These are phyloP conservation scores for Daldinia caldariorum DNA, from an alignment of 495 filamentous ascomycete genomes.

Conservation along the genomic window DNA sequence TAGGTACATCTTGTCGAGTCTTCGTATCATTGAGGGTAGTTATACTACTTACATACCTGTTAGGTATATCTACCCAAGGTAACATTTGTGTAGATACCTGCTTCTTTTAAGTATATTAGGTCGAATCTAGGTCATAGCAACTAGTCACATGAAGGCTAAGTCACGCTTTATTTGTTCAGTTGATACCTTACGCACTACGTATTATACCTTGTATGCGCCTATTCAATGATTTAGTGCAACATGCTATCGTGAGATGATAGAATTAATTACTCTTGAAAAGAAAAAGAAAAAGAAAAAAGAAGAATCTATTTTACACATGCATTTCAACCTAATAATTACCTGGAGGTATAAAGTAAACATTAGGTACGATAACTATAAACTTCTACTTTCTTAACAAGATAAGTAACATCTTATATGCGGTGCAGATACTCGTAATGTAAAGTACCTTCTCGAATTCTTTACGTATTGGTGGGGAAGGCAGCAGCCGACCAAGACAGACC, in stretches of 20 bases:
- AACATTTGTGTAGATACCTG: background rate
- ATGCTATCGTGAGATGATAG: background rate
- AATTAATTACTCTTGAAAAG: no score
- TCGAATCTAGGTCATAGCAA: background rate
- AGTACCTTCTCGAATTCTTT: conserved; percentile 18
- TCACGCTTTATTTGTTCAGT: background rate
- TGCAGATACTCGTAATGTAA: background rate
- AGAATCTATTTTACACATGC: background rate
- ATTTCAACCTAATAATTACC: background rate
- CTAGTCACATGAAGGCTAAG: background rate
- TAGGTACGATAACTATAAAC: background rate
- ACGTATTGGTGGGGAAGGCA: conserved; percentile 20
- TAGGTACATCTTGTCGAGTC: no score
- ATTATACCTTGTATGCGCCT: background rate
- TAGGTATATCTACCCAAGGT: no score
- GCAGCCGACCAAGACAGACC: background rate
- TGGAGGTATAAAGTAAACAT: background rate
- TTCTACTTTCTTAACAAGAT: background rate
- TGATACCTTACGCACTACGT: background rate
- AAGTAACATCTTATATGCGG: background rate
- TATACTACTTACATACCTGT: no score
- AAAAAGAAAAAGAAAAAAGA: no score
- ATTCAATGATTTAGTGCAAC: background rate
- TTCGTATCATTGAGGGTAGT: no score
- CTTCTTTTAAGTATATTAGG: background rate